These are phyloP conservation scores for Sordariomycetes sp. DNA, from an alignment of 2,329 filamentous ascomycete species.

Conservation along the genomic window DNA sequence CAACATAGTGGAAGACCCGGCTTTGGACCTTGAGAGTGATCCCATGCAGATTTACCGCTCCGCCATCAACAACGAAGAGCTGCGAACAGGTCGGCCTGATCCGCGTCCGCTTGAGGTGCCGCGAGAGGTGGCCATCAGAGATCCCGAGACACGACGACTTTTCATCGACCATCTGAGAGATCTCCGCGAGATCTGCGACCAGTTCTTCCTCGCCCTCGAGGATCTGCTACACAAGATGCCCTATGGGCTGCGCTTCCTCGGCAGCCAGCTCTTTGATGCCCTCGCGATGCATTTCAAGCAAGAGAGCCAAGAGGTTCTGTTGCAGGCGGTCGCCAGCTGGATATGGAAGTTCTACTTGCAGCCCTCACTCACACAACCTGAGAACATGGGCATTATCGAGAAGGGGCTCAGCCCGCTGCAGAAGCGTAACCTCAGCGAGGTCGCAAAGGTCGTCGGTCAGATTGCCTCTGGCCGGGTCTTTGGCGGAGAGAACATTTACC, in stretches of 20 bases:
- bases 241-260: constrained; percentile 83
- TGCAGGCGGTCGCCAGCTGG: constrained; percentile 84
- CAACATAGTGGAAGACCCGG: constrained; percentile 86
- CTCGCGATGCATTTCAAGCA: constrained; percentile 69
- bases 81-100: constrained; percentile 80
- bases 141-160: constrained; percentile 81
- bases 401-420: constrained; percentile 82
- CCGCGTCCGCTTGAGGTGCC: constrained; percentile 75
- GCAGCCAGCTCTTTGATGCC: constrained; percentile 74
- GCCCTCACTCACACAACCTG: constrained; percentile 78
- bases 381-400: constrained; percentile 89
- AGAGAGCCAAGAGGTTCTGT: constrained; percentile 66
- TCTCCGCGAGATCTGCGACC: constrained; percentile 86
- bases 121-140: constrained; percentile 88
- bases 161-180: constrained; percentile 95
- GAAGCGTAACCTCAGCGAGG: constrained; percentile 84
- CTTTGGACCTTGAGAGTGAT: constrained; percentile 89
- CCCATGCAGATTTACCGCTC: constrained; percentile 95
- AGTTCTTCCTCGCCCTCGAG: constrained; percentile 75
- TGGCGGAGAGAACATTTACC: constrained; percentile 87
- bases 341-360: constrained; percentile 91
- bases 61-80: constrained; percentile 93
- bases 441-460: constrained; percentile 85
- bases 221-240: constrained; percentile 82
- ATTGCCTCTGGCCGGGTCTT: constrained; percentile 83